Conservation (phyloP, 2,329 filamentous ascomycete genomes). For the Alternaria hordeiaustralica region DNA sequence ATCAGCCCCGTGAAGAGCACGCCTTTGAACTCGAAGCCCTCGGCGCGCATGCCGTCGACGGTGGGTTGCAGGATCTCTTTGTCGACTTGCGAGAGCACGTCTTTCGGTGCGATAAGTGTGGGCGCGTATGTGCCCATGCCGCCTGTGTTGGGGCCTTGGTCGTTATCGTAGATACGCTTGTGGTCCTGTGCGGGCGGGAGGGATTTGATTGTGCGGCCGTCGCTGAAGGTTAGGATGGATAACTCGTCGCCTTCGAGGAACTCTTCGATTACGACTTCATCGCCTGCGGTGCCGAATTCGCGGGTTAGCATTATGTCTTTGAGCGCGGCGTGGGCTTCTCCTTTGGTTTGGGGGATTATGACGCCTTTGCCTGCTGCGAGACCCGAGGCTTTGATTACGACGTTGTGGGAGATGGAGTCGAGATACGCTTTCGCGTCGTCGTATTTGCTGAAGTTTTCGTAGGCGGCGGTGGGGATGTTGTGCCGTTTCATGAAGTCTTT, state of each 20-base stretch:
- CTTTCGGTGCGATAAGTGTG: conserved; percentile 57
- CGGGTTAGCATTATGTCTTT: conserved; percentile 89
- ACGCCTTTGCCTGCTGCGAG: conserved; percentile 96
- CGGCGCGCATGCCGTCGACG: conserved; percentile 83
- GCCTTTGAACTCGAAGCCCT: conserved; percentile 65
- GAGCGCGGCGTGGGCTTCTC: conserved; percentile 81
- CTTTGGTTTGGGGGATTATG: conserved; percentile 80
- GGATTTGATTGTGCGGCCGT: conserved; percentile 82
- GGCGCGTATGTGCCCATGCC: conserved; percentile 98
- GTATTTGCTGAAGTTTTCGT: conserved; percentile 86
- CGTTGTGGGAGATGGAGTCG: conserved; percentile 42
- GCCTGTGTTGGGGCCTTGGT: conserved; percentile 90
- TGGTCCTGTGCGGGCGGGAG: conserved; percentile 95
- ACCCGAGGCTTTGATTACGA: conserved; percentile 91
- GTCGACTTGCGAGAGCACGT: conserved; percentile 80
- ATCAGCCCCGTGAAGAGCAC: conserved; percentile 91
- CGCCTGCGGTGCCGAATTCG: conserved; percentile 84
- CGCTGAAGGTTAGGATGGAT: conserved; percentile 88
- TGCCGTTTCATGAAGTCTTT: conserved; percentile 98
- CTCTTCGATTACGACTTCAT: conserved; percentile 95
- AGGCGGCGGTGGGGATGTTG: conserved; percentile 87
- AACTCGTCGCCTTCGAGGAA: conserved; percentile 90
- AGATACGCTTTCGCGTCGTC: conserved; percentile 76
- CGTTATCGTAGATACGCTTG: conserved; percentile 91
- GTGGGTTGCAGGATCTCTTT: conserved; percentile 86